Evolutionary conservation across 192 early-diverging fungal species (phyloP), one percentile per base, ranked within the genome.

Genomic region (Backusella circina): DNA sequence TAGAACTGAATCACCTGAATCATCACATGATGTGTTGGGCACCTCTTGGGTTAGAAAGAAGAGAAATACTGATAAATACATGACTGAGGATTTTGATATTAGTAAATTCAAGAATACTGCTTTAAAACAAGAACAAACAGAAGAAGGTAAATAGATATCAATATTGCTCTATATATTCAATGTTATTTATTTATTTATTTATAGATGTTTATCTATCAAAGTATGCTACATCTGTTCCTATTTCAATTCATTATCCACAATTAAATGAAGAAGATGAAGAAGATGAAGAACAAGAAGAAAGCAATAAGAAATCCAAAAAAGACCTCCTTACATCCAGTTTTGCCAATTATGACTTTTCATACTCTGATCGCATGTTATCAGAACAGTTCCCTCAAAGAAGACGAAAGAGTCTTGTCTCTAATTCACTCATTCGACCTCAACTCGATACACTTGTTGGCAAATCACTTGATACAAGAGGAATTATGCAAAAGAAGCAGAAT

Each of bases 191-290:
- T 38, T 72, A 21, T 35, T 26, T 61, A 1, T 36, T 23, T 3
- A 39, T 74, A 47, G 31, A 67, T 67, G 65, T 1, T 21, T 33
- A 31, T 35, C 13, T 33, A 67, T 35, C 51, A 10, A 33, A 68
- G 33, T 75, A 69, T 51, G 74, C 74, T 36, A 75, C 74, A 37
- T 75, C 74, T 26, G 65, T 75, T 18, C 74, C 74, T 13, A 69
- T 75, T 32, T 16, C 35, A 23, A 75, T 75, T 28, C 36, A 68
- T 10, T 66, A 51, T 28, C 28, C 73, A 68, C 35, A 6, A 21
- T 16, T 39, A 1, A 30, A 44, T 28, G 31, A 67, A 18, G 30
- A 21, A 1, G 31, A 30, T 0, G 16, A 36, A 26, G 28, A 54
- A 23, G 37, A 75, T 0, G 10, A 44, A 32, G 18, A 21, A 5